Evolutionary conservation across 129 eudicot genomes (phyloP), one percentile per base, ranked within the genome.

Genomic region (Centrapalus pauciflorus): DNA sequence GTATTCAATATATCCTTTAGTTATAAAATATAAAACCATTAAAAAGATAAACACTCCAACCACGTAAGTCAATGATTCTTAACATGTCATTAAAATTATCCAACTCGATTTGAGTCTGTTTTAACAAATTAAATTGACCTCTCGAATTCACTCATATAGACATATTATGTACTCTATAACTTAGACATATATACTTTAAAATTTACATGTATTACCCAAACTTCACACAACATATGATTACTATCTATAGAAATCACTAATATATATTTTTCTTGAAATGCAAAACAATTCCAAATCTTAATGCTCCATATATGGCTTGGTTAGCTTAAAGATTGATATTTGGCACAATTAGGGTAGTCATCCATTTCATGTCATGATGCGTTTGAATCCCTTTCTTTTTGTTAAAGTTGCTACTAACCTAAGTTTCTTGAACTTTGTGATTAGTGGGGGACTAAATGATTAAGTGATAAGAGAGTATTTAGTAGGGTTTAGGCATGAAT

Each of bases 401-500:
- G 65, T 29, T 55, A 77, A 77, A 65, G 77, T 73, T n/a, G 48
- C 35, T 61, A 74, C 67, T 67, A 77, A 81, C 60, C 72, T 69
- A 76, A 57, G 71, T 35, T 67, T 69, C 35, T 71, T 63, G 57
- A 73, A 49, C 49, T 72, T 67, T 50, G 59, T 57, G 66, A 71
- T 85, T 73, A 82, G 85, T 79, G 92, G 88, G 76, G 79, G 77
- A 79, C 85, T 79, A 52, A 71, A 82, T 84, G 74, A 84, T 84
- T 77, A 81, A 68, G 49, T 62, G 80, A 67, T 76, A 68, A 76
- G 82, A 56, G 76, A 41, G 76, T 29, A 59, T 64, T 66, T 35
- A 55, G 77, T 72, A 64, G 65, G 82, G 74, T 37, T 55, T 77
- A 64, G 77, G 74, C 74, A 64, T 72, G 72, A 73, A 70, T 77